These are phyloP conservation scores for Litsea cubeba DNA, from an alignment of 164 flowering plant genomes.

Conservation along the genomic window DNA sequence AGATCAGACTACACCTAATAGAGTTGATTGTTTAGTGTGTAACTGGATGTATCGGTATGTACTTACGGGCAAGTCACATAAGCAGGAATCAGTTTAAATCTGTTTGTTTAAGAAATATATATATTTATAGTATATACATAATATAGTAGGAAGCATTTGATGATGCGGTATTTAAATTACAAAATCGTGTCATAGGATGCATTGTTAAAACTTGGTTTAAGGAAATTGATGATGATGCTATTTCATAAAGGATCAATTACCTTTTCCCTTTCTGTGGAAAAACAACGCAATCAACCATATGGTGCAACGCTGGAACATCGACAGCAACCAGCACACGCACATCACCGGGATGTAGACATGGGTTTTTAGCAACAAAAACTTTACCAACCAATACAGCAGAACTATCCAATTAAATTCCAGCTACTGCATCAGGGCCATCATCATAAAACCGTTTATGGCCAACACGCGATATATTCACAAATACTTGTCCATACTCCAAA, in stretches of 20 bases:
- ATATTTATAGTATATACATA: not conserved
- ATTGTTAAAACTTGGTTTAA: too few species aligned
- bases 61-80: too few species aligned
- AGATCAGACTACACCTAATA: too few species aligned
- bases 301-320: conserved; percentile 62
- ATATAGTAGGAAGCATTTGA: not conserved
- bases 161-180: too few species aligned
- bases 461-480: conserved; percentile 57
- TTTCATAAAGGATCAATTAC: conserved; percentile 20
- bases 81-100: too few species aligned
- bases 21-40: too few species aligned
- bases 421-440: conserved; percentile 1
- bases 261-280: conserved; percentile 84
- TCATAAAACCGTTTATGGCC: conserved; percentile 12
- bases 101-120: not conserved
- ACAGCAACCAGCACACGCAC: conserved; percentile 71
- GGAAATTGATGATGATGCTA: too few species aligned
- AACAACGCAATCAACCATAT: conserved; percentile 91
- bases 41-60: too few species aligned
- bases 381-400: conserved; percentile 33
- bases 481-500: conserved; percentile 81
- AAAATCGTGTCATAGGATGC: too few species aligned
- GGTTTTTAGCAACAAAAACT: conserved; percentile 88
- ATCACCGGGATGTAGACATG: conserved; percentile 94
- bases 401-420: conserved; percentile 7